Evolutionary conservation across 768 basidiomycete genomes (phyloP).

Genomic region (Russula olivacea): DNA sequence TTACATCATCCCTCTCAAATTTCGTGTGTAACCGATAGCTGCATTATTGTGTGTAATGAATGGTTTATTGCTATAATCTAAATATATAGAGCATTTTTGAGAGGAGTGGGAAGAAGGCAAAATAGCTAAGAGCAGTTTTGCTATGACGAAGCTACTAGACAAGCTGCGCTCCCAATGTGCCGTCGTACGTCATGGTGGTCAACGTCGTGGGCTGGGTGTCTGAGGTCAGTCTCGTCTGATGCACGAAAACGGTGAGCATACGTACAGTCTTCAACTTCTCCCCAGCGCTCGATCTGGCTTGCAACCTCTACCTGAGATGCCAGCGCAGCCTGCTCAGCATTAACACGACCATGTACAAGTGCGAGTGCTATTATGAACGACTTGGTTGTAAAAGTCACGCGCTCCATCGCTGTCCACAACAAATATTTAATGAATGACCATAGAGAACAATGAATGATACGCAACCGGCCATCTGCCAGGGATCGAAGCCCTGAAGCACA

Average conservation of each 20-base stretch:
- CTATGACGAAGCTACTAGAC: conserved; percentile 34
- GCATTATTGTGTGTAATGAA: neutral
- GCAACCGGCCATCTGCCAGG: conserved; percentile 87
- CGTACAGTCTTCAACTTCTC: conserved; percentile 99
- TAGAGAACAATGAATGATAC: neutral
- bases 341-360: conserved; percentile 67
- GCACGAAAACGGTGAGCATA: conserved; percentile 17
- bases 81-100: neutral
- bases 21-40: neutral
- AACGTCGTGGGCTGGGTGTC: conserved; percentile 82
- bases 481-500: conserved; percentile 58
- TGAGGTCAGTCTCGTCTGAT: neutral
- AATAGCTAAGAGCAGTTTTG: neutral
- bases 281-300: conserved; percentile 96
- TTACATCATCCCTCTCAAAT: neutral
- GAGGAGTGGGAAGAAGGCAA: neutral
- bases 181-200: conserved; percentile 91
- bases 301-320: conserved; percentile 89
- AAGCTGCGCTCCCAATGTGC: conserved; percentile 76
- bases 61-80: neutral
- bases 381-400: conserved; percentile 83
- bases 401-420: conserved; percentile 67
- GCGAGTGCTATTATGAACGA: conserved; percentile 86
- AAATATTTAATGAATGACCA: neutral
- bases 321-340: conserved; percentile 76